These are phyloP conservation scores for Penicillium sp. DNA, from an alignment of 2,329 filamentous ascomycete genomes.

Conservation along the genomic window DNA sequence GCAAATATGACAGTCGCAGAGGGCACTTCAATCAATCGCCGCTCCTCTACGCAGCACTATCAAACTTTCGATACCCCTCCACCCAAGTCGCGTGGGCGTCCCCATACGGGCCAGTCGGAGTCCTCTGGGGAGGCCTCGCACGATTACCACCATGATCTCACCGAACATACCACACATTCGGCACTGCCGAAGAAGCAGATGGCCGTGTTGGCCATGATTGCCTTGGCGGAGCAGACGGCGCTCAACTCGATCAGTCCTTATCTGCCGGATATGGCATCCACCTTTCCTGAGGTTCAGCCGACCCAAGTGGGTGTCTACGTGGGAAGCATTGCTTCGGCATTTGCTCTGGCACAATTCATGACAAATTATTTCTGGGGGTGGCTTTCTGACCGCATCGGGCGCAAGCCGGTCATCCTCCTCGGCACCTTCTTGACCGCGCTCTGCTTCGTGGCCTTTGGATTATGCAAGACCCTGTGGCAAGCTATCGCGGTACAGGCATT, in stretches of 20 bases:
- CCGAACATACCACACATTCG: constrained; percentile 44
- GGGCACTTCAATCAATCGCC: constrained; percentile 32
- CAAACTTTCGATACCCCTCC: constrained; percentile 48
- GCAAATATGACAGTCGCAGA: constrained; percentile 30
- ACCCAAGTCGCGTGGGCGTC: constrained; percentile 45
- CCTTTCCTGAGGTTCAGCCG: constrained; percentile 72
- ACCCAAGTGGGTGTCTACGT: constrained; percentile 79
- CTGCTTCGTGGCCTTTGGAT: constrained; percentile 82
- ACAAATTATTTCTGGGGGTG: constrained; percentile 93
- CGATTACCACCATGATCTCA: constrained; percentile 25
- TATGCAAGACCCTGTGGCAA: constrained; percentile 77
- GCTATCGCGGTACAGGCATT: constrained; percentile 77
- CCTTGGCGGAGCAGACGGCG: constrained; percentile 89
- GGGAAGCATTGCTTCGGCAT: constrained; percentile 81
- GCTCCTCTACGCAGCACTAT: constrained; percentile 45
- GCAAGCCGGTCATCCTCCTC: constrained; percentile 75
- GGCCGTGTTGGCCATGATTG: constrained; percentile 77
- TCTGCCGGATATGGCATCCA: constrained; percentile 82
- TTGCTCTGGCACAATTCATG: constrained; percentile 84
- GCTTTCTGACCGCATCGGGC: constrained; percentile 70
- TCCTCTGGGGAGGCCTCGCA: constrained; percentile 35
- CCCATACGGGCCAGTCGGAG: constrained; percentile 41
- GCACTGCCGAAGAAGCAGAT: constrained; percentile 81
- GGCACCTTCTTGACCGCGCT: constrained; percentile 77
- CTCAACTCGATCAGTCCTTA: constrained; percentile 96